A percentile compares a stretch with the other conserved stretches of the same genome.
phyloP scores from a whole-genome alignment of 1,284 basidiomycete species.

The Rhodotorula sp. region DNA sequence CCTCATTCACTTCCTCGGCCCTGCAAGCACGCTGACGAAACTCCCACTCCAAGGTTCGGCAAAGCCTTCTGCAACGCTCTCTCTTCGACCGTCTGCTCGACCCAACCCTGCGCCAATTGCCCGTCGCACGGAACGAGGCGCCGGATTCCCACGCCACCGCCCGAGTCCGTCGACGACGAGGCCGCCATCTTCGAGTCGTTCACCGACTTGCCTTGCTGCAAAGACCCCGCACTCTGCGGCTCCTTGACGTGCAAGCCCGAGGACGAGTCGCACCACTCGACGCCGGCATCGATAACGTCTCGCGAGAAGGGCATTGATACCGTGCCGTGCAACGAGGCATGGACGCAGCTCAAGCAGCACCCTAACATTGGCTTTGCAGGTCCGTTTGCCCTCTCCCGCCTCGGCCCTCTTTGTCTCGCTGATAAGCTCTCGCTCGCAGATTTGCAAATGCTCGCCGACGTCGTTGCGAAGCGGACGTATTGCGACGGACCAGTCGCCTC shows the following conservation, averaged over 20 bases:
- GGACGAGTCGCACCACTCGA: background rate
- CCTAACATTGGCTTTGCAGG: constrained; percentile 44
- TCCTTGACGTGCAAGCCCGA: constrained; percentile 36
- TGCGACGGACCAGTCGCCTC: constrained; percentile 34
- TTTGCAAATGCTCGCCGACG: constrained; percentile 46
- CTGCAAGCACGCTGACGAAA: background rate
- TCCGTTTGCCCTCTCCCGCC: constrained; percentile 4
- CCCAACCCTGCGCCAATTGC: constrained; percentile 37
- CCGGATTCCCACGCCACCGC: constrained; percentile 21
- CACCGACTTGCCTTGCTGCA: constrained; percentile 43
- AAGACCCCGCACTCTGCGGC: constrained; percentile 42
- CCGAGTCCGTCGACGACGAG: constrained; percentile 30
- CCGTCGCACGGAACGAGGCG: constrained; percentile 19
- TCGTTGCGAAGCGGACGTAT: constrained; percentile 44
- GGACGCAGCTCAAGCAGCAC: constrained; percentile 42
- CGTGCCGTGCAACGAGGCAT: constrained; percentile 44
- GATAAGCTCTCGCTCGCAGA: constrained; percentile 29
- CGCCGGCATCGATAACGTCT: constrained; percentile 19
- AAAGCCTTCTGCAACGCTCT: constrained; percentile 41
- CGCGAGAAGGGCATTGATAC: constrained; percentile 30
- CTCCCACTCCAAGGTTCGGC: constrained; percentile 26
- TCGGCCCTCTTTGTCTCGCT: too few relatives aligned
- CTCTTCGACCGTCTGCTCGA: constrained; percentile 36
- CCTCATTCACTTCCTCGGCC: background rate
- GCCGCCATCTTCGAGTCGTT: constrained; percentile 36